phyloP scores from a whole-genome alignment of 495 filamentous ascomycete genomes.

The Penicillium steckii region DNA sequence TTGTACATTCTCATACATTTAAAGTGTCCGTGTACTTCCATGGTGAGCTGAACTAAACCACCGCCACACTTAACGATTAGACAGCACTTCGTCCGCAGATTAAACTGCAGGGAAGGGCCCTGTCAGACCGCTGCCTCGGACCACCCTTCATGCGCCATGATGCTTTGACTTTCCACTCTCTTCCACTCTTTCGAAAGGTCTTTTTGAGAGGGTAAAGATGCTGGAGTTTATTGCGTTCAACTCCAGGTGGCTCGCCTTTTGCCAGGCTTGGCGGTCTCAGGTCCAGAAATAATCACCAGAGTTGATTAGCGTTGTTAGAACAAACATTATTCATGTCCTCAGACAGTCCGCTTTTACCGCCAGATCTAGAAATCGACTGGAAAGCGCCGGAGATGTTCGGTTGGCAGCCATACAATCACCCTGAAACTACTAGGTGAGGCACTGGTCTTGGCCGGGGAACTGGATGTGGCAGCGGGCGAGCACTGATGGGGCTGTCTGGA shows the following conservation, averaged over 20 bases:
- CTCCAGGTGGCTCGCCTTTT: neutral
- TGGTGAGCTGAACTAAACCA: neutral
- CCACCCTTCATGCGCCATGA: neutral
- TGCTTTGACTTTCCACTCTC: neutral
- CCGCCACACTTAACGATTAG: neutral
- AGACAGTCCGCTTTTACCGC: constrained; percentile 13
- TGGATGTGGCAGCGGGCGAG: constrained; percentile 25
- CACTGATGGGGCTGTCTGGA: constrained; percentile 1
- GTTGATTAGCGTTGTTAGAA: neutral
- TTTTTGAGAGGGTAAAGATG: no score
- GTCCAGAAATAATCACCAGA: neutral
- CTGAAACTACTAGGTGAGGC: constrained; percentile 26
- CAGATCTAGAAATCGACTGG: constrained; percentile 7
- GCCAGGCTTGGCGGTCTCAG: neutral
- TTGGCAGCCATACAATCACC: constrained; percentile 17
- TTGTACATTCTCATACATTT: neutral
- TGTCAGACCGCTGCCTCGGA: constrained; percentile 2
- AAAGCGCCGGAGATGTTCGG: constrained; percentile 20
- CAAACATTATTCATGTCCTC: neutral
- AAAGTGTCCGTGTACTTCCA: neutral
- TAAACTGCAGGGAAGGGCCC: constrained; percentile 13
- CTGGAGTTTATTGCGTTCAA: no score
- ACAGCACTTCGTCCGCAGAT: constrained; percentile 4
- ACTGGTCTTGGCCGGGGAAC: constrained; percentile 7
- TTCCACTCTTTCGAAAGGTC: neutral